Evolutionary conservation across 2,329 filamentous ascomycete genomes (phyloP), one percentile per base, ranked within the genome.

Genomic region (Clonostachys solani): DNA sequence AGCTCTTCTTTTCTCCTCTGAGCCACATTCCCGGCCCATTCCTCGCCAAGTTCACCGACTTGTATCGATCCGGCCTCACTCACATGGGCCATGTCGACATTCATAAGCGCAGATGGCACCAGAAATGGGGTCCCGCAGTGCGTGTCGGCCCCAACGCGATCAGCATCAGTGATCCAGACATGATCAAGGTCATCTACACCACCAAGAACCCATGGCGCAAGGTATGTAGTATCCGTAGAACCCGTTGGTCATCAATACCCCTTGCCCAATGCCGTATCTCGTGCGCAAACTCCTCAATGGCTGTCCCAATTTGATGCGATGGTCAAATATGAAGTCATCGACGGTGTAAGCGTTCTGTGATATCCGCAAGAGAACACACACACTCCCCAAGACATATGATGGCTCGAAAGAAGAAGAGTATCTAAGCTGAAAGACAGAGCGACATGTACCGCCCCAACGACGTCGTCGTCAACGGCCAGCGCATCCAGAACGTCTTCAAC

Each of bases 401-500:
- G 43, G 16, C 15, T 29, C n/a, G 1, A 38, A 16, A 17, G 8
- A 12, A 43, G 9, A 10, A 17, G 23, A 10, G n/a, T 10, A 5
- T n/a, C 19, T 40, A 33, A 15, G 5, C 16, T 10, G 29, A 19
- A 16, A 9, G n/a, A 23, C 18, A 54, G 52, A 48, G 51, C 43
- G 40, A 53, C 40, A 53, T 55, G 51, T 55, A 55, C 42, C 44
- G 48, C 4, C 36, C 48, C 43, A 53, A 53, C 43, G 53, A 55
- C 36, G 47, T 51, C 33, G 13, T 52, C n/a, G 16, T 52, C 42
- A 18, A 55, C 29, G 51, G 51, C 9, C 17, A 47, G 41, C 45
- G 51, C 13, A 52, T 55, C 17, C 23, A 45, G 45, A 55, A 55
- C 42, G 46, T 55, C 48, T 55, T 55, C 47, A 55, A 52, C 42